Evolutionary conservation across 2,329 filamentous ascomycete genomes (phyloP), one percentile per base, ranked within the genome.

Genomic region (Botryotinia globosa): DNA sequence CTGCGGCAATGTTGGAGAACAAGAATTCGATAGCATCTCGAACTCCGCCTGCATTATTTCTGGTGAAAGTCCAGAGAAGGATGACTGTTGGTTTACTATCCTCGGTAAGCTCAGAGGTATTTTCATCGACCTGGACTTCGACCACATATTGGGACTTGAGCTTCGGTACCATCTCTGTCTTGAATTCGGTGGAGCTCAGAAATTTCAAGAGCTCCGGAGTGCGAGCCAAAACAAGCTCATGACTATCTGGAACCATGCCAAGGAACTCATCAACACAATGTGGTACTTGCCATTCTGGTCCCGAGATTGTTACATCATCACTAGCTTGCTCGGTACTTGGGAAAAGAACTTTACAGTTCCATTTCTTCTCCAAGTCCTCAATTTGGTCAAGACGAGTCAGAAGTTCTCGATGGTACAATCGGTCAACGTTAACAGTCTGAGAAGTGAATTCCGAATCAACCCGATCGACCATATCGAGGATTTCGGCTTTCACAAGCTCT

Each of bases 331-430:
- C 96, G 16, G 96, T 98, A 83, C 94, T 97, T 12, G 96, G 96
- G 81, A 99, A 99, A 77, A 94, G 93, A 80, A 99, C 97, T 85
- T 98, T 98, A 90, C 96, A 99, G 82, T 98, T 98, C 92, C 94
- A 98, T 84, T 97, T 98, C 87, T 97, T 97, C 85, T 99, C 96
- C 69, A 99, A 87, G 78, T 96, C 93, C 77, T 98, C 95, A 73
- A 99, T 94, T 80, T 98, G 93, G 62, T 89, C 86, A 76, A 98
- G 91, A 74, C 94, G 93, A 74, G 93, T 89, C 81, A 99, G 92
- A 74, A 99, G 89, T 83, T 97, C 94, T 76, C 96, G 93, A 80
- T 99, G 96, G 81, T 98, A 98, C 73, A 99, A 87, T 70, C 96
- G 93, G 81, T 98, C 95, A 79, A 98, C 94, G 77, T 93, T 92